Conservation (phyloP, 345 rosid genomes). For the Populus euphratica region DNA sequence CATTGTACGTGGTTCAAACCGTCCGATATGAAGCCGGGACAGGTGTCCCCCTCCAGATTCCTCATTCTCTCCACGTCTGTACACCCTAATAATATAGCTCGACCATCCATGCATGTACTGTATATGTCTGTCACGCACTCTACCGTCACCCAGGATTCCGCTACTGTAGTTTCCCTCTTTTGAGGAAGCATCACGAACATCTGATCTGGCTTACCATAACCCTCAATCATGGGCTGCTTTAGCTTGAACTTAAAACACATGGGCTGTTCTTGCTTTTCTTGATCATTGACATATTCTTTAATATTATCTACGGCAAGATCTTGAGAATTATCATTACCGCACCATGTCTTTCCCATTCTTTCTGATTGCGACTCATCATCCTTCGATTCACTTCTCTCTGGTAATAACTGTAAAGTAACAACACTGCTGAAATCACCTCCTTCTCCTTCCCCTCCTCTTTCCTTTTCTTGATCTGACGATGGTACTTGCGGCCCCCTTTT, state of each 20-base stretch:
- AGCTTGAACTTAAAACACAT: slow-evolving; percentile 15
- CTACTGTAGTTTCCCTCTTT: slow-evolving; percentile 7
- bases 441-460: neutral
- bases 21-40: slow-evolving; percentile 70
- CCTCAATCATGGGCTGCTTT: slow-evolving; percentile 2
- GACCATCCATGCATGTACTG: slow-evolving; percentile 31
- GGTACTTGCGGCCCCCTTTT: slow-evolving; percentile 2
- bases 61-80: slow-evolving; percentile 44
- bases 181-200: slow-evolving; percentile 12
- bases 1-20: slow-evolving; percentile 44
- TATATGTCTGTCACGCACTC: slow-evolving; percentile 49
- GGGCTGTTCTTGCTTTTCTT: slow-evolving; percentile 8
- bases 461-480: slow-evolving; percentile 16
- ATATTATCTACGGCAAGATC: slow-evolving; percentile 7
- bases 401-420: slow-evolving; percentile 50
- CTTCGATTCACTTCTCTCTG: slow-evolving; percentile 20
- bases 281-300: slow-evolving; percentile 6
- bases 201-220: slow-evolving; percentile 14
- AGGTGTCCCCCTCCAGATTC: slow-evolving; percentile 56
- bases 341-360: slow-evolving; percentile 14
- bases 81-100: slow-evolving; percentile 22
- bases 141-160: slow-evolving; percentile 65
- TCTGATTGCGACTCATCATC: neutral
- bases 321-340: slow-evolving; percentile 8
- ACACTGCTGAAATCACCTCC: neutral